Base-by-base conservation (phyloP, 1,284 basidiomycete species). In the Schizophyllum commune region DNA sequence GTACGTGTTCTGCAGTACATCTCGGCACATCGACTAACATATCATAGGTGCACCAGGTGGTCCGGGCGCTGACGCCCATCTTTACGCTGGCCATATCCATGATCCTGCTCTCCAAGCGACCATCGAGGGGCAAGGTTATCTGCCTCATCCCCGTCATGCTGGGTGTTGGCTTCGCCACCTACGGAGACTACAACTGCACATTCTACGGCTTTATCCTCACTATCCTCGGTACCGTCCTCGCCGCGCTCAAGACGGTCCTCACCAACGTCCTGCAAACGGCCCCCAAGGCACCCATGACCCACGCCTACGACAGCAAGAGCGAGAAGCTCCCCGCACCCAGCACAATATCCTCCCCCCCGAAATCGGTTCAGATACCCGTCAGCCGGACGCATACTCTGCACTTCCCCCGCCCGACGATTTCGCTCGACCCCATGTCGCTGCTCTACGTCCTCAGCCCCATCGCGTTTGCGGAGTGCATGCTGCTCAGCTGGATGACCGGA, bases 131-230 rank as follows among this genome's bases (percentile, higher is more conserved):
- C 55, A 94, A 89, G 75, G 73, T 90, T 21, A 72, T 90, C 33
- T 85, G 93, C 3, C 82, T 99, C 56, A 70, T 94, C 19, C 94
- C 96, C 13, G 94, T 98, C 54, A 85, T 98, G 55, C 82, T 84
- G 6, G 96, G 96, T 22, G 94, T 98, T 33, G 94, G 88, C 27
- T 86, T 99, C 62, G 93, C 95, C 9, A 96, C 94, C 2, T 95
- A 93, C 62, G 93, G 94, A 59, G 93, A 95, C 70, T 95, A 95
- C 74, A 89, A 91, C 68, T 94, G 88, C 71, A 95, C 93, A 0
- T 72, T 79, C 1, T 85, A 84, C 73, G 95, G 95, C 7, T 82
- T 97, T 63, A 71, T 91, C 67, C 79, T 98, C 21, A 97, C 95
- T 0, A 79, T 97, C n/a, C 75, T 94, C 15, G 95, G 95, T 47